These are phyloP conservation scores for Fallopia convolvulus DNA, from an alignment of 148 eudicot species.

Conservation along the genomic window DNA sequence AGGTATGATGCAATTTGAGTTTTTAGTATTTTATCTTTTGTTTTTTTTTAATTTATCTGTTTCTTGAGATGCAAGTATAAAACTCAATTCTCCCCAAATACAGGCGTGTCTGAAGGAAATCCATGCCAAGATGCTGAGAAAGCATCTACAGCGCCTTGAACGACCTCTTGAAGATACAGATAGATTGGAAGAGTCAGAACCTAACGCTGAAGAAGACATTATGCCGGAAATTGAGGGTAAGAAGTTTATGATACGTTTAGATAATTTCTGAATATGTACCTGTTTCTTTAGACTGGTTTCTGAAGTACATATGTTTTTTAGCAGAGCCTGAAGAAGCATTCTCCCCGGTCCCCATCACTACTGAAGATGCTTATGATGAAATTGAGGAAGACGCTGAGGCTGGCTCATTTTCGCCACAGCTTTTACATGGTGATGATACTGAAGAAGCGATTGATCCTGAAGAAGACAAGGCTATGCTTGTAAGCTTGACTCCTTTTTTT, in stretches of 20 bases:
- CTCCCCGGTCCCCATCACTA: constrained; percentile 52
- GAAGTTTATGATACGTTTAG: constrained; percentile 7
- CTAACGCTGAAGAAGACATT: constrained; percentile 48
- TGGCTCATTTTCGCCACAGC: constrained; percentile 88
- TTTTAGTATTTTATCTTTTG: not conserved
- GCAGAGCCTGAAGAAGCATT: constrained; percentile 26
- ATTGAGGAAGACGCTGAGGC: constrained; percentile 51
- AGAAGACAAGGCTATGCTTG: constrained; percentile 73
- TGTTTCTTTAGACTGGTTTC: constrained; percentile 21
- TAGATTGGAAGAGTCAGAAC: constrained; percentile 23
- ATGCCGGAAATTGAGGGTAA: constrained; percentile 47
- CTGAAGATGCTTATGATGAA: constrained; percentile 30
- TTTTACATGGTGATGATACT: constrained; percentile 67
- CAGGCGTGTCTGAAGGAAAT: constrained; percentile 95
- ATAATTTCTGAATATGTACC: constrained; percentile 15
- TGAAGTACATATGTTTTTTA: not conserved
- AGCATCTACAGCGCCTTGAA: constrained; percentile 70
- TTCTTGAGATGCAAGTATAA: constrained; percentile 2
- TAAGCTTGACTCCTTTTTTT: constrained; percentile 12
- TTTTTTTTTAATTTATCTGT: not conserved
- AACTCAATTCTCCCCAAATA: constrained; percentile 9
- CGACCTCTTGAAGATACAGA: constrained; percentile 39
- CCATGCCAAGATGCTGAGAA: constrained; percentile 68
- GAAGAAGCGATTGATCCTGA: constrained; percentile 99
- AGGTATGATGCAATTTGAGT: constrained; percentile 32